Evolutionary conservation across 176 grass and related monocot species (phyloP).

Genomic region (Ensete ventricosum): DNA sequence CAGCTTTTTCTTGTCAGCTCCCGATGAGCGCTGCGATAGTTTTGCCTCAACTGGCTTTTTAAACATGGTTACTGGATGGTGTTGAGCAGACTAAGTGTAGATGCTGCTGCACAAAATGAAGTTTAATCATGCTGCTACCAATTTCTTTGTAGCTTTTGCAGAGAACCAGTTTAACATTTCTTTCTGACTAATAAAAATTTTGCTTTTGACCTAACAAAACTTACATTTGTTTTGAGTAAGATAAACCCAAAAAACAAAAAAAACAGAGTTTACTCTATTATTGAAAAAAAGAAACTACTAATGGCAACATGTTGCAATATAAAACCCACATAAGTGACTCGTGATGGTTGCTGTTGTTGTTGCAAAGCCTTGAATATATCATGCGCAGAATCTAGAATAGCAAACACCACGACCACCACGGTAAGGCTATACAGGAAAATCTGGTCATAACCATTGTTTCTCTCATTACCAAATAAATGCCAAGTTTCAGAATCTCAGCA

Average conservation of each 20-base stretch:
- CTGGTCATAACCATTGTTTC: neutral
- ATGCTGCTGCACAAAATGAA: neutral
- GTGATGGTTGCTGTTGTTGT: no score
- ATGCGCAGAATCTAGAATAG: neutral
- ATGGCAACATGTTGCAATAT: no score
- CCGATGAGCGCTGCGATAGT: slow-evolving; percentile 66
- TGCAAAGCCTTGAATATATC: neutral
- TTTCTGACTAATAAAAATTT: neutral
- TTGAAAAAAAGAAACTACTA: no score
- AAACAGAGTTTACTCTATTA: no score
- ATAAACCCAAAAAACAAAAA: neutral
- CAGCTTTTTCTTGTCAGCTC: slow-evolving; percentile 95
- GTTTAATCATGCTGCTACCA: neutral
- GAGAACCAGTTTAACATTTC: neutral
- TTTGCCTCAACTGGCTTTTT: slow-evolving; percentile 79
- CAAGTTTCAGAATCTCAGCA: neutral
- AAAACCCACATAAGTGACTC: no score
- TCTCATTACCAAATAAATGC: neutral
- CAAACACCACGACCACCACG: neutral
- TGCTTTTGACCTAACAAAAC: neutral
- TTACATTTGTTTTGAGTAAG: neutral
- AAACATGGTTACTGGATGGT: slow-evolving; percentile 48
- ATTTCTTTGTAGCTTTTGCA: neutral
- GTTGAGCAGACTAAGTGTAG: no score
- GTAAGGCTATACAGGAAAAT: neutral